Evolutionary conservation across 2,329 filamentous ascomycete species (phyloP).

Genomic region (Aspergillus amoenus): DNA sequence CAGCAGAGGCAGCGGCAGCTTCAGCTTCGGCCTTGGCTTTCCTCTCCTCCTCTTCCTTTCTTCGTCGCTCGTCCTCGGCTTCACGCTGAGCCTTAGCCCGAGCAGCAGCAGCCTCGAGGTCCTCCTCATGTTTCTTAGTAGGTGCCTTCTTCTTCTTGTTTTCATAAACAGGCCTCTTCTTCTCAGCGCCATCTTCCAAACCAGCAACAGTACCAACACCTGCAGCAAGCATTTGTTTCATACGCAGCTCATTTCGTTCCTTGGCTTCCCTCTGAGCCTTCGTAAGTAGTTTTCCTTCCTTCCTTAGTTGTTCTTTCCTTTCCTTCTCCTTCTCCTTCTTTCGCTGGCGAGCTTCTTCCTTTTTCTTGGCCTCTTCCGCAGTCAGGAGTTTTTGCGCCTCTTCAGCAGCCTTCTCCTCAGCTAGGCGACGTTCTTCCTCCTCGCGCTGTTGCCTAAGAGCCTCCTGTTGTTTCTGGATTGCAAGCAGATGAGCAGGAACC

Average conservation of each 20-base stretch:
- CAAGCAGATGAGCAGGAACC: conserved; percentile 59
- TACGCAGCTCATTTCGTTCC: conserved; percentile 47
- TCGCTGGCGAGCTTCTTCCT: conserved; percentile 45
- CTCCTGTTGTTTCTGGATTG: conserved; percentile 52
- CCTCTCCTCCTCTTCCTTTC: conserved; percentile 71
- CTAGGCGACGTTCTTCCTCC: conserved; percentile 42
- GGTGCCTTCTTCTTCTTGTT: conserved; percentile 74
- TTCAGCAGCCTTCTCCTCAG: conserved; percentile 41
- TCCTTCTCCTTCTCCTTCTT: conserved; percentile 53
- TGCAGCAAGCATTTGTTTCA: conserved; percentile 51
- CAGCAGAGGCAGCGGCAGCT: conserved; percentile 60
- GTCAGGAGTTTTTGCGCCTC: conserved; percentile 38
- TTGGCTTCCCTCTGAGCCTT: conserved; percentile 50
- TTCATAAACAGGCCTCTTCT: conserved; percentile 76
- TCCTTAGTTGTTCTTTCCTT: conserved; percentile 51
- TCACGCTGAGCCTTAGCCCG: conserved; percentile 47
- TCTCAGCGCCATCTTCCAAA: conserved; percentile 52
- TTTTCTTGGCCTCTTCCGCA: conserved; percentile 48
- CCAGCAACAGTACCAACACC: conserved; percentile 47
- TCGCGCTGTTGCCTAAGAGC: conserved; percentile 45
- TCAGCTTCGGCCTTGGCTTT: conserved; percentile 78
- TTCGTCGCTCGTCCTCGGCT: conserved; percentile 56
- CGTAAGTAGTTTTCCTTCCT: conserved; percentile 50
- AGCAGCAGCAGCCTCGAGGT: conserved; percentile 50
- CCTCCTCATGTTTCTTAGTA: conserved; percentile 61